phyloP scores from a whole-genome alignment of 2,329 filamentous ascomycete species.

The Tolypocladium amazonense region DNA sequence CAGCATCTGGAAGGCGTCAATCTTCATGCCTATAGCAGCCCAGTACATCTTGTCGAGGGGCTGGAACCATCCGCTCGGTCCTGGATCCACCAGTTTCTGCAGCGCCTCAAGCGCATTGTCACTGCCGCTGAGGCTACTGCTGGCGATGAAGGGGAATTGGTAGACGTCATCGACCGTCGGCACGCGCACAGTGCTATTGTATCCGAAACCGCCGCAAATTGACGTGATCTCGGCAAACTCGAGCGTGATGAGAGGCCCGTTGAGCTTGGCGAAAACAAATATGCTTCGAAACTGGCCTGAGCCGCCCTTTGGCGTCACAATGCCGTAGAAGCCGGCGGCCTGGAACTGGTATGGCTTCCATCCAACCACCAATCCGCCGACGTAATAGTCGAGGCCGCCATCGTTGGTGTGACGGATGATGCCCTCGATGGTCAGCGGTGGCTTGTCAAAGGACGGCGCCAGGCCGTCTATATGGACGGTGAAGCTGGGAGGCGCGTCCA shows the following conservation, averaged over 20 bases:
- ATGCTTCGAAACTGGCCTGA: constrained; percentile 13
- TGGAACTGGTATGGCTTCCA: constrained; percentile 24
- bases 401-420: constrained; percentile 17
- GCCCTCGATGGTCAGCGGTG: constrained; percentile 25
- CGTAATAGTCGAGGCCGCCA: constrained; percentile 18
- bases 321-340: constrained; percentile 29
- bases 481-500: constrained; percentile 2
- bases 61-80: constrained; percentile 17
- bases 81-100: constrained; percentile 1
- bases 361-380: constrained; percentile 23
- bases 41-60: constrained; percentile 20
- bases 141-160: constrained; percentile 10
- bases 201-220: constrained; percentile 27
- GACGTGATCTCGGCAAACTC: constrained; percentile 25
- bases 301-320: constrained; percentile 4
- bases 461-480: constrained; percentile 20
- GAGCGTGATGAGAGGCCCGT: constrained; percentile 26
- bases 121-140: background rate
- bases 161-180: constrained; percentile 14
- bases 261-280: constrained; percentile 26
- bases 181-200: constrained; percentile 21
- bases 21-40: constrained; percentile 25
- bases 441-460: constrained; percentile 18
- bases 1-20: constrained; percentile 27
- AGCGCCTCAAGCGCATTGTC: constrained; percentile 1